Base-by-base conservation (phyloP, 305 asterid species). In the Fraxinus paxiana region DNA sequence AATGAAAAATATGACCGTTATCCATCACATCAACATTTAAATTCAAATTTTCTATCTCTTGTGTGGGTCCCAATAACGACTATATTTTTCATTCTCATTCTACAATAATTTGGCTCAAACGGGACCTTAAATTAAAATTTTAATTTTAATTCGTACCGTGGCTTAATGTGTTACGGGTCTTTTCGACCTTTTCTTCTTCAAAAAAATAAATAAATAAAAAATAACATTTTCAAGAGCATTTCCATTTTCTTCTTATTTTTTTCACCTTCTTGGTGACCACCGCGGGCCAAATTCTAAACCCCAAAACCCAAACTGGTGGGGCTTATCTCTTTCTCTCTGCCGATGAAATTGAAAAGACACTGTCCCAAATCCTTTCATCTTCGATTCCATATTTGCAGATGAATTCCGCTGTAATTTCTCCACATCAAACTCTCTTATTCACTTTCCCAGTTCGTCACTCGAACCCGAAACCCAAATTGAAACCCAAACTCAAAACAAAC, bases 361-460 rank as follows among this genome's bases (percentile, higher is more conserved):
- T 3, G 31, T 3, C 33, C 73, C 22, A 13, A 13, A 67, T 26
- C 3, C 41, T 63, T 24, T 63, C 38, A 67, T 67, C 74, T 67
- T 4, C 41, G 41, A 26, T 67, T 67, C 74, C 74, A 67, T 12
- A 78, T 85, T 87, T 30, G 76, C 84, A 73, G 78, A 88, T 90
- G 93, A 71, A 83, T 84, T 82, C 89, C 10, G 74, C 82, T 72
- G 73, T 85, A 83, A 31, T 43, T 77, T 51, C 87, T 67, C 82
- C 89, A 72, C 79, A 82, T 13, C 87, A 75, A 73, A 59, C 84
- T 28, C 20, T 79, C 6, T 71, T 87, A 51, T 85, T 89, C 88
- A 70, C 46, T 33, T 73, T 85, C 78, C 88, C 86, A 12, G 67
- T 79, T 34, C 87, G n/a, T 28, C 80, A 74, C 80, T 13, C 86